Base-by-base conservation (phyloP, 345 rosid species). In the Isatis tinctoria region DNA sequence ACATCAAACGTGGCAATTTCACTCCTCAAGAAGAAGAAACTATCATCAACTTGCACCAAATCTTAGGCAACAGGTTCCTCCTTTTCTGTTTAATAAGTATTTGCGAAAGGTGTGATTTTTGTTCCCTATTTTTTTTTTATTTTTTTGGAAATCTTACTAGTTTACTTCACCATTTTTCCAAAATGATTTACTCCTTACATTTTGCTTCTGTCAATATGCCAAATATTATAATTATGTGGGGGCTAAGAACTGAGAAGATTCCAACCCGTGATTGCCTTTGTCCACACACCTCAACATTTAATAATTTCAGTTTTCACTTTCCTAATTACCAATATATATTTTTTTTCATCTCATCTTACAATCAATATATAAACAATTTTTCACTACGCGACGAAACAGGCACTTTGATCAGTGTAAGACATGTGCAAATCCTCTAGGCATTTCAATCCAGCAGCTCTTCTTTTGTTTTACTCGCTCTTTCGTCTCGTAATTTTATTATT, bases 1-100 rank as follows among this genome's bases (percentile, higher is more conserved):
- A 68, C 51, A 56, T 88, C 47, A 86, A 80, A 65, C 88, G 65
- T 49, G 93, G 93, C 62, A 85, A 82, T 43, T 81, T 88, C 85
- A 83, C 65, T 22, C 39, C 11, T 44, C 80, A 76, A 51, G 90
- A 86, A 86, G 87, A 79, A 18, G 79, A 83, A 26, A 78, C 78
- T 45, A 83, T 86, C 16, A 30, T 85, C 44, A 69, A 40, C 35
- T 78, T 86, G 44, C 90, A 82, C 63, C 68, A 73, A 40, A 41
- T 16, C 70, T 74, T 82, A 32, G 93, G 90, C 62, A 88, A 86
- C 62, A 72, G 80, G 88, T 88, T 71, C 48, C 65, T 75, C 58
- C 20, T 35, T 36, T 59, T 10, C 1, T 3, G 4, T 20, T n/a
- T 44, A 3, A 11, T 24, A 8, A 16, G 12, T 22, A 22, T 22